phyloP scores from a whole-genome alignment of 768 basidiomycete species.

The Mycena filopes region DNA sequence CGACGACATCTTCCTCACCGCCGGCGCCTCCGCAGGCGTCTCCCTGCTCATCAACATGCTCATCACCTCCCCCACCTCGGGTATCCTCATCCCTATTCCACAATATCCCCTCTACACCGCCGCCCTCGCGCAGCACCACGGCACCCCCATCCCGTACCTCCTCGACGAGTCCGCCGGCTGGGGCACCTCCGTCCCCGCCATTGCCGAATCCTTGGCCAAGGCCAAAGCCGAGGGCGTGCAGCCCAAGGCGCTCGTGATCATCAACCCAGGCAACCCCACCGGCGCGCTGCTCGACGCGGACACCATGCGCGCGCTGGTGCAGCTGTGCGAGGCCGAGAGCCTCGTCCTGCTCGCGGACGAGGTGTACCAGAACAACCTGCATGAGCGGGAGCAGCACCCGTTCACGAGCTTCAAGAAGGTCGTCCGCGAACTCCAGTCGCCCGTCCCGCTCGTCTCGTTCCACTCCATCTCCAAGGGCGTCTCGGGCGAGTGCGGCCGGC shows the following conservation, averaged over 20 bases:
- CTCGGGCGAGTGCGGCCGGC: conserved; percentile 82
- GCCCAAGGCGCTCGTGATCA: conserved; percentile 91
- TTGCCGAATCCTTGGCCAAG: conserved; percentile 73
- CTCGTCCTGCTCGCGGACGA: conserved; percentile 96
- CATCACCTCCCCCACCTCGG: conserved; percentile 72
- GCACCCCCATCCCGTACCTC: conserved; percentile 87
- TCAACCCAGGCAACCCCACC: conserved; percentile 99
- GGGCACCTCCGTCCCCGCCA: conserved; percentile 65
- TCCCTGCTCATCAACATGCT: conserved; percentile 85
- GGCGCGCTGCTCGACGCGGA: conserved; percentile 80
- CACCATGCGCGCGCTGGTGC: conserved; percentile 81
- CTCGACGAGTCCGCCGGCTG: conserved; percentile 71
- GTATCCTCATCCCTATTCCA: conserved; percentile 95
- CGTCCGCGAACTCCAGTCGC: conserved; percentile 72
- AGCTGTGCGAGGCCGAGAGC: conserved; percentile 83
- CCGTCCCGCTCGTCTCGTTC: conserved; percentile 90
- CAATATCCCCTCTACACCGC: conserved; percentile 99
- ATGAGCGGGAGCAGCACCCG: conserved; percentile 64
- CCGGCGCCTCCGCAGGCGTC: conserved; percentile 95
- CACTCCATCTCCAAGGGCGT: conserved; percentile 81
- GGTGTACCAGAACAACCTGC: conserved; percentile 95
- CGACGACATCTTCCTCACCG: conserved; percentile 91
- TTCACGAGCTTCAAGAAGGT: conserved; percentile 97
- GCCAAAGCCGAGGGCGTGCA: conserved; percentile 69
- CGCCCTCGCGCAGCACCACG: conserved; percentile 85